Evolutionary conservation across 768 basidiomycete species (phyloP).

Genomic region (Auricularia sp.): DNA sequence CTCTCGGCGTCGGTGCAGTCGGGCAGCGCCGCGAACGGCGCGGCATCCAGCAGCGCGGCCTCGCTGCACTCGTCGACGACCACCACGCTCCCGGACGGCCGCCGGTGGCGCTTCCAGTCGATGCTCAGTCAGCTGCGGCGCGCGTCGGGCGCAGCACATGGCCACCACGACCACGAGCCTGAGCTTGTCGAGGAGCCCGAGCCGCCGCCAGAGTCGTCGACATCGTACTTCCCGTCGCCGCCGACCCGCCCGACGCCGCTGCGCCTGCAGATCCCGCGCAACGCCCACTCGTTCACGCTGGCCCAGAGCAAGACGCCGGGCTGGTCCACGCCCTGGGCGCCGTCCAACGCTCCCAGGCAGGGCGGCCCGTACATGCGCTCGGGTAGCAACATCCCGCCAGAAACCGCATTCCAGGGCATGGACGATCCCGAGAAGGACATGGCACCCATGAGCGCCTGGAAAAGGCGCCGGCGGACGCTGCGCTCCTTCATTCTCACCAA

Average conservation of each 20-base stretch:
- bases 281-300: constrained; percentile 37
- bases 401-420: constrained; percentile 11
- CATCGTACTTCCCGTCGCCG: constrained; percentile 13
- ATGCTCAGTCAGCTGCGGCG: constrained; percentile 5
- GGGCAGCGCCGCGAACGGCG: constrained; percentile 25
- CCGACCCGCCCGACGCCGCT: constrained; percentile 2
- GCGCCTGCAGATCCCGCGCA: constrained; percentile 6
- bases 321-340: constrained; percentile 61
- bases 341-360: constrained; percentile 11
- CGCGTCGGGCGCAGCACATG: neutral
- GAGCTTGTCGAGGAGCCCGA: neutral
- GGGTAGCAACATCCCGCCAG: neutral
- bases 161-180: neutral
- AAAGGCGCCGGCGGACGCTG: constrained; percentile 18
- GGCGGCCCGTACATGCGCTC: constrained; percentile 2
- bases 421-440: constrained; percentile 31
- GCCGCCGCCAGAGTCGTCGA: constrained; percentile 13
- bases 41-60: constrained; percentile 31
- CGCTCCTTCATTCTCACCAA: constrained; percentile 58
- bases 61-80: constrained; percentile 39
- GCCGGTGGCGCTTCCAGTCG: constrained; percentile 7
- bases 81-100: constrained; percentile 21
- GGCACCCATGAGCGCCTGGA: constrained; percentile 21
- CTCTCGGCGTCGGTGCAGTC: constrained; percentile 12
- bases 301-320: constrained; percentile 49